These are phyloP conservation scores for Sherardia arvensis DNA, from an alignment of 257 asterid species.

Conservation along the genomic window DNA sequence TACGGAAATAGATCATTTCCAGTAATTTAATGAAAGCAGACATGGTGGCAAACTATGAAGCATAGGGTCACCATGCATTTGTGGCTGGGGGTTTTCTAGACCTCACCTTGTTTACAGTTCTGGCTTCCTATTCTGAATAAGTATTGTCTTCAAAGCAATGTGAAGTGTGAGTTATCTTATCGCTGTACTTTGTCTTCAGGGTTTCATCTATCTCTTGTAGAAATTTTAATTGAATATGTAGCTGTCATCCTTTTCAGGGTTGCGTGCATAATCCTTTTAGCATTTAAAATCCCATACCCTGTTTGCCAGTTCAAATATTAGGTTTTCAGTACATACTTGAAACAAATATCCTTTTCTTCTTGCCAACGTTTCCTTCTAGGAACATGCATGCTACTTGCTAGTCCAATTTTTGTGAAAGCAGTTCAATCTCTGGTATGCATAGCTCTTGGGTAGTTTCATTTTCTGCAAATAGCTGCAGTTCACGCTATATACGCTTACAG, in stretches of 20 bases:
- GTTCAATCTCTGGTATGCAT: not conserved
- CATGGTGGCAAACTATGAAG: not conserved
- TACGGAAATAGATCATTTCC: not conserved
- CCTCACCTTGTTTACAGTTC: not conserved
- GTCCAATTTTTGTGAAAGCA: not conserved
- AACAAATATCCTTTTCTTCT: not conserved
- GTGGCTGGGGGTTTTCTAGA: not conserved
- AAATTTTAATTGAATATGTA: not conserved
- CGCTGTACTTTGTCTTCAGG: not conserved
- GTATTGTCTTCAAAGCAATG: not conserved
- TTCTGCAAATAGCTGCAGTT: not conserved
- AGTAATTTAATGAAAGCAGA: not conserved
- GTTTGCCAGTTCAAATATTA: not conserved
- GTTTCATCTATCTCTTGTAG: not conserved
- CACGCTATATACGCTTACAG: constrained; percentile 25
- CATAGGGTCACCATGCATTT: too few relatives aligned
- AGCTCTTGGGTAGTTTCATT: not conserved
- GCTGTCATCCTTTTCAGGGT: not conserved
- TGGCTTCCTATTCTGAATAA: too few relatives aligned
- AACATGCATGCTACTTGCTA: not conserved
- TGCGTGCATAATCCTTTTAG: not conserved
- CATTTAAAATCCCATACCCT: not conserved
- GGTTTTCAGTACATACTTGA: not conserved
- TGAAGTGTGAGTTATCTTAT: not conserved
- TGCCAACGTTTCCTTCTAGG: not conserved